Base-by-base conservation (phyloP, 192 early-diverging fungal genomes). In the Glomus cerebriforme region DNA sequence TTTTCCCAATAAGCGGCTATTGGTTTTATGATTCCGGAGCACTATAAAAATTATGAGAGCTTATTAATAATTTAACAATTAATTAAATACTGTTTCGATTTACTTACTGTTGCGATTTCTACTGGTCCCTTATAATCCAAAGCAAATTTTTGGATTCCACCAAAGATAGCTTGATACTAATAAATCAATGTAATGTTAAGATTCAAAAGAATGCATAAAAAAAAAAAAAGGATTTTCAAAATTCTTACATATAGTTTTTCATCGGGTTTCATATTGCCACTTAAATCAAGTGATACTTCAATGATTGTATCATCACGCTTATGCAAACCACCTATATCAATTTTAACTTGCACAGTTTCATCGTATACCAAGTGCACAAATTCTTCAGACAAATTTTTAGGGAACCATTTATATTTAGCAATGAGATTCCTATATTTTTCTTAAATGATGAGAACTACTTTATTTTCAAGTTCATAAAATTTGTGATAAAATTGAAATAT, bases 161-260 rank as follows among this genome's bases (percentile, higher is more conserved):
- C 26, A 65, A 65, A 17, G 13, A 65, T 65, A 19, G 24, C 15
- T 29, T 32, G 63, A 10, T 65, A 32, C 63, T 65, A 65, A 60
- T 60, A 60, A 27, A 62, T 29, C 1, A 54, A 54, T 4, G 17
- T 6, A 19, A 54, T 22, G 6, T 54, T 54, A 54, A 19, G 6
- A 6, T 54, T 54, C 49, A 65, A 15, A 65, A 32, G 0, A 65
- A 17, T 13, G 17, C 3, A 31, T 12, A 65, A 6, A 17, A 31
- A 19, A 65, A 13, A 13, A 13, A 32, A 65, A 65, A 19, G 9
- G 0, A 66, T 15, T 31, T 31, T 32, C 31, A 66, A 68, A n/a
- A 35, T 68, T 39, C 31, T n/a, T 37, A 68, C 31, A 24, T 68
- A 68, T 68, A n/a, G 7, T 39, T 68, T 39, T 31, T 68, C 34